Evolutionary conservation across 2,329 filamentous ascomycete species (phyloP), one percentile per base, ranked within the genome.

Genomic region (Curvularia verruculosa): DNA sequence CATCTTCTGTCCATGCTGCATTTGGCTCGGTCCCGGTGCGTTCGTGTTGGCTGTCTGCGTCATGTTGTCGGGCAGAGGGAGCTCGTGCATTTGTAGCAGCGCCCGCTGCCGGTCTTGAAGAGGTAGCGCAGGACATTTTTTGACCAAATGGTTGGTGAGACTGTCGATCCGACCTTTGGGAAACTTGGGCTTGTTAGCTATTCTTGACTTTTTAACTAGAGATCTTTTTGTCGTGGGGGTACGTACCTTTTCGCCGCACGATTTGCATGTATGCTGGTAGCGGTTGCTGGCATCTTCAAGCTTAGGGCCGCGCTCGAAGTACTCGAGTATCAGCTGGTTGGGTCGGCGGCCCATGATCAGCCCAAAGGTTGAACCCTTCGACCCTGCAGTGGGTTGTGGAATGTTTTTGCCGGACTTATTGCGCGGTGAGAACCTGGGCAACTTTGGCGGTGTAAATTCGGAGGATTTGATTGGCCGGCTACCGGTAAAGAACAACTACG

Each of bases 221-320:
- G 26, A 19, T 47, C 43, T 54, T 44, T n/a, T 58, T 63, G 59
- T 60, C 51, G 52, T 28, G 65, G 59, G 64, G 60, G 52, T 48
- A 56, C 58, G 41, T 51, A 80, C 79, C 67, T 90, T 89, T 77
- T 95, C 90, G 65, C 91, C 91, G 75, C 92, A 96, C 64, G 87
- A 84, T 76, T 90, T 94, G 85, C 92, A 96, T 12, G 90, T 95
- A 73, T 96, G 91, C 68, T 91, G 88, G 73, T 97, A 97, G 56
- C 93, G 87, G 76, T 96, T 96, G 80, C 91, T 95, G 63, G 90
- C 89, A 79, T 96, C 92, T 72, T 89, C 87, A 69, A 96, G 84
- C 79, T 96, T 96, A 37, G 87, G 85, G 9, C 93, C 93, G 66
- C 92, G 87, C 75, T 91, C 87, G 77, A 96, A 97, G 81, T 92